phyloP scores from a whole-genome alignment of 2,329 filamentous ascomycete species.

The Stagonosporopsis rhizophila region DNA sequence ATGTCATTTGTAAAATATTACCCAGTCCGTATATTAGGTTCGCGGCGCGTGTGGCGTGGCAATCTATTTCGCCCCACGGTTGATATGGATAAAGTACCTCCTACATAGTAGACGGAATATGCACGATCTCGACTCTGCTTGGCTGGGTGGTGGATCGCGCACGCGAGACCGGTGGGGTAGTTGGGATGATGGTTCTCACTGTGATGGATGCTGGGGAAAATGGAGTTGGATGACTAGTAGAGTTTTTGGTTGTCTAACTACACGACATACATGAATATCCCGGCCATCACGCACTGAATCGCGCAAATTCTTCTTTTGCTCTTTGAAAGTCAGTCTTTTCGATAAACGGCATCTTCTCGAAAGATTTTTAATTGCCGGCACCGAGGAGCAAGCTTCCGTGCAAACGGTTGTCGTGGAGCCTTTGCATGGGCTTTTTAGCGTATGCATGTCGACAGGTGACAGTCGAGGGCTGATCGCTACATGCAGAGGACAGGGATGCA shows the following conservation, averaged over 20 bases:
- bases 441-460: slow-evolving; percentile 40
- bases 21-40: slow-evolving; percentile 2
- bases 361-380: neutral
- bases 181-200: no score
- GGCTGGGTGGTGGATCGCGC: neutral
- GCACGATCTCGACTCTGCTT: slow-evolving; percentile 9
- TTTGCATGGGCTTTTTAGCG: neutral
- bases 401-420: no score
- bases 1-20: neutral
- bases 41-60: slow-evolving; percentile 7
- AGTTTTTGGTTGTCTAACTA: neutral
- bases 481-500: slow-evolving; percentile 28
- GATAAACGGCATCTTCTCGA: neutral
- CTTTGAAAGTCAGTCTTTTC: neutral
- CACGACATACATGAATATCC: neutral
- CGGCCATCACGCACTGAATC: neutral
- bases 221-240: neutral
- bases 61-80: slow-evolving; percentile 34
- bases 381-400: neutral
- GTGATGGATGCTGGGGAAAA: neutral
- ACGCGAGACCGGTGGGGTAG: neutral
- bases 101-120: neutral
- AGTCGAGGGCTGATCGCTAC: slow-evolving; percentile 27
- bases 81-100: slow-evolving; percentile 43
- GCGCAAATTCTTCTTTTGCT: neutral